Conservation (phyloP, 306 rosid genomes). For the Acacia melanoxylon region DNA sequence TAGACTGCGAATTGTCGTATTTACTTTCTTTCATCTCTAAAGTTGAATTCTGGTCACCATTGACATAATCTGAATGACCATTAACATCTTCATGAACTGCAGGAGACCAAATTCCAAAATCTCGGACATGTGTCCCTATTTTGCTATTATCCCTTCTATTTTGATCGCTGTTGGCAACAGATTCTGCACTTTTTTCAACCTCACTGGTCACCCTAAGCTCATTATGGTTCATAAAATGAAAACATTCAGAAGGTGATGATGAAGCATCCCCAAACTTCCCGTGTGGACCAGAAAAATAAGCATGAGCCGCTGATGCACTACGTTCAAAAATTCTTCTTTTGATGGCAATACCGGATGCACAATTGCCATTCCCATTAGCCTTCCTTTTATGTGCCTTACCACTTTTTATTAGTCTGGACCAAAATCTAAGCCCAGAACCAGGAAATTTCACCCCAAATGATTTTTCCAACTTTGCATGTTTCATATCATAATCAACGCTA, state of each 20-base stretch:
- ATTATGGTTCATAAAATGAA: constrained; percentile 40
- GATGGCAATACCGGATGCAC: constrained; percentile 47
- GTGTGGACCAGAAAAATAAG: constrained; percentile 53
- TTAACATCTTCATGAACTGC: constrained; percentile 28
- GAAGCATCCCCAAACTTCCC: constrained; percentile 53
- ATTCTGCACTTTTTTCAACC: constrained; percentile 42
- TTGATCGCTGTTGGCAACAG: constrained; percentile 37
- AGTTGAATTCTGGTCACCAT: constrained; percentile 24
- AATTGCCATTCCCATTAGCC: constrained; percentile 56
- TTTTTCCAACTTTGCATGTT: constrained; percentile 85
- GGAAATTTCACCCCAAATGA: constrained; percentile 70
- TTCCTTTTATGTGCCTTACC: constrained; percentile 60
- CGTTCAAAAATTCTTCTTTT: constrained; percentile 73
- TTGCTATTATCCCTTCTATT: constrained; percentile 25
- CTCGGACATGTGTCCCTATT: constrained; percentile 27
- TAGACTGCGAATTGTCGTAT: constrained; percentile 32
- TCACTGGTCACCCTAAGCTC: constrained; percentile 43
- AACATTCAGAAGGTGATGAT: constrained; percentile 40
- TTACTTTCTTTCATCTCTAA: constrained; percentile 37
- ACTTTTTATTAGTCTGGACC: constrained; percentile 64
- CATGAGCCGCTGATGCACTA: constrained; percentile 73
- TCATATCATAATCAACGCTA: constrained; percentile 73
- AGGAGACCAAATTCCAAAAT: constrained; percentile 36
- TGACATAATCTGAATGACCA: constrained; percentile 36
- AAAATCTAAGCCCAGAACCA: constrained; percentile 64